Evolutionary conservation across 305 asterid genomes (phyloP).

Genomic region (Striga hermonthica): DNA sequence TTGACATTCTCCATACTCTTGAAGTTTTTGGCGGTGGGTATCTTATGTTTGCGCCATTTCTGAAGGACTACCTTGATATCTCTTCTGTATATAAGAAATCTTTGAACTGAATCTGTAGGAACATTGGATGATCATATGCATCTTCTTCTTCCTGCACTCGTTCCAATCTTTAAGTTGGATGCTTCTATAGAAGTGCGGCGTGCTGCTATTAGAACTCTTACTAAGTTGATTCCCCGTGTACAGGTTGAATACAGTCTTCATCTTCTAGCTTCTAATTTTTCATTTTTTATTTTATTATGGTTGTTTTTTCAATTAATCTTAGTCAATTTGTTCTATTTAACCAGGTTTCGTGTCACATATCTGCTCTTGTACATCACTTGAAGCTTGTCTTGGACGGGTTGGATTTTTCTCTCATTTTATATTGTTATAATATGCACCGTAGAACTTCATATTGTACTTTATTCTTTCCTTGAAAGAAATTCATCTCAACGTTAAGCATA

Average conservation of each 20-base stretch:
- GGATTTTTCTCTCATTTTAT: conserved; percentile 33
- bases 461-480: conserved; percentile 4
- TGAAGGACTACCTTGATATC: conserved; percentile 26
- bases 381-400: conserved; percentile 97
- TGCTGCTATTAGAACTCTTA: conserved; percentile 87
- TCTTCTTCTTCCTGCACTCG: conserved; percentile 88
- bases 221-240: conserved; percentile 85
- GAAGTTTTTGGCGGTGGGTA: conserved; percentile 97
- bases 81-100: conserved; percentile 25
- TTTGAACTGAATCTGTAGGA: conserved; percentile 50
- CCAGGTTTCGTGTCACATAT: conserved; percentile 97
- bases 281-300: conserved; percentile 22
- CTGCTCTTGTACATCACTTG: conserved; percentile 97
- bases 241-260: conserved; percentile 52
- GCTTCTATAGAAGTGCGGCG: conserved; percentile 89
- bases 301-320: conserved; percentile 7
- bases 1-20: conserved; percentile 80
- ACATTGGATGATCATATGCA: conserved; percentile 99
- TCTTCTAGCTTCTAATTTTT: conserved; percentile 14
- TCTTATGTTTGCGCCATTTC: conserved; percentile 31
- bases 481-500: conserved; percentile 18
- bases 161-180: conserved; percentile 86
- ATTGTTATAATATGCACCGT: conserved; percentile 24
- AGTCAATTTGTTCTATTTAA: conserved; percentile 25
- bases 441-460: conserved; percentile 23